Base-by-base conservation (phyloP, 768 basidiomycete species). In the Pleurotus citrinopileatus region DNA sequence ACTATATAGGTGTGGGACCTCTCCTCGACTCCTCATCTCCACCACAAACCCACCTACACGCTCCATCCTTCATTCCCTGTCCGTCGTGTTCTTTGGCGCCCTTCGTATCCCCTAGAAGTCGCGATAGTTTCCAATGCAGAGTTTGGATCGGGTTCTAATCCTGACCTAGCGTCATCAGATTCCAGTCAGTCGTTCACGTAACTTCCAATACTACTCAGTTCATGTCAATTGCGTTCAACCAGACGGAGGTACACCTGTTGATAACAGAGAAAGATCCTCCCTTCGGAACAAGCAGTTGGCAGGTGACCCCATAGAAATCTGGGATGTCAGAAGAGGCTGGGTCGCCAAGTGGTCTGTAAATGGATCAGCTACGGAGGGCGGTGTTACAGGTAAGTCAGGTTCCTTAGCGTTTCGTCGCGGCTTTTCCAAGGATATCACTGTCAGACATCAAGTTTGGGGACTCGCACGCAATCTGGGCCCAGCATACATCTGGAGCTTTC, bases 261-360 rank as follows among this genome's bases (percentile, higher is more conserved):
- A 51, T 22, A 22, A 34, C 48, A 34, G 28, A 53, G 48, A 52
- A 32, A 32, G 43, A 15, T 34, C 25, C 9, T 22, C 59, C 3
- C 42, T 36, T 13, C 36, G 57, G 15, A 44, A 38, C 26, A 44
- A 59, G 2, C 64, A 65, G 34, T 27, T 59, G 19, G 58, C 63
- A 23, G 80, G 83, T 2, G 86, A 91, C 61, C 71, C 82, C 0
- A 75, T 91, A 26, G 91, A 93, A 61, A 85, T 94, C 20, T 94
- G 92, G 92, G 91, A 94, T 65, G 88, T 89, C 1, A 75, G 91
- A 52, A 74, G 92, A 43, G 80, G 82, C 0, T 90, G 87, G 80
- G 77, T 93, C 45, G 86, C 88, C 4, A 94, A 94, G 68, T 94
- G 91, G 87, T 78, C 80, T 2, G 79, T 92, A 9, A 77, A 74